Evolutionary conservation across 1,284 basidiomycete species (phyloP), one percentile per base, ranked within the genome.

Genomic region (Cryptococcus depauperatus): DNA sequence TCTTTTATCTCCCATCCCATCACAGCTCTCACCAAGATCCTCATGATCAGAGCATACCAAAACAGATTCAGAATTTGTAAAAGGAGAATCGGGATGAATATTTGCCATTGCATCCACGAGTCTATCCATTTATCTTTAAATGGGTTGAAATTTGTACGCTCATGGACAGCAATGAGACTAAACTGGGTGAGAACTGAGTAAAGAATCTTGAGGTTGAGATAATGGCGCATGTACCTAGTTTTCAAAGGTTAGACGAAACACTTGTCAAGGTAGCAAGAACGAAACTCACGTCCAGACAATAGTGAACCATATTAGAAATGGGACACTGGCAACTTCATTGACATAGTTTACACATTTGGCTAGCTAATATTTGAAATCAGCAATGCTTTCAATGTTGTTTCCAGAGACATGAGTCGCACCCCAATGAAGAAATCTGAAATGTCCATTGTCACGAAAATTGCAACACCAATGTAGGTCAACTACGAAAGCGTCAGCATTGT

Each of bases 401-500:
- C 3, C 5, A 8, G 9, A 28, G 3, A n/a, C 22, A n/a, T n/a
- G 7, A 6, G 33, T 73, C 83, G 57, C 51, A 89, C 87, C 21
- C 84, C 87, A 18, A 98, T 76, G 73, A 85, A 88, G 19, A 80
- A 73, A 64, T 98, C 93, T 3, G 91, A 90, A 28, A 93, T 77
- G 72, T 98, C 93, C 93, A 97, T 98, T 64, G 90, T 93, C 62
- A 93, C 78, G 61, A 86, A 97, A 22, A 98, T 80, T 2, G 90
- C 85, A 52, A 89, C 89, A 11, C 93, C 93, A 44, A 96, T 91
- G 56, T 82, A 74, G 0, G 92, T 96, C 41, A 76, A 54, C 68
- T 76, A 64, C 44, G 16, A 19, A 6, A 21, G 13, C 3, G 39
- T 21, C 39, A 29, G 25, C 37, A 54, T 43, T 33, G 29, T n/a